phyloP scores from a whole-genome alignment of 140 eudicot species.

The Bidens hawaiensis region DNA sequence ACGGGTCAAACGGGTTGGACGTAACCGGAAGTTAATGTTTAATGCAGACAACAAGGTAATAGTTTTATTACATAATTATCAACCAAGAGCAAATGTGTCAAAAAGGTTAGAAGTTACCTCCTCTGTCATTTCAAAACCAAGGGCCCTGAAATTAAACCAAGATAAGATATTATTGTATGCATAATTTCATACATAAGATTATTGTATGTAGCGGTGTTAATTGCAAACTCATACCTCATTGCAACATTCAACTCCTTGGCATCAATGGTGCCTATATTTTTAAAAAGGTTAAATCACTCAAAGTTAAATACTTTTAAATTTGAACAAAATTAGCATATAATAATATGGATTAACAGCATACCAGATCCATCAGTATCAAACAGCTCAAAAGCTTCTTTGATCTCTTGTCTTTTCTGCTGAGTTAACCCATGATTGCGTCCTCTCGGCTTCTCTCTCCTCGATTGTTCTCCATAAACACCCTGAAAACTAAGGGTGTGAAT shows the following conservation, averaged over 20 bases:
- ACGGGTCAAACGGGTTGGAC: no score
- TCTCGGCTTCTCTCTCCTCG: slow-evolving; percentile 64
- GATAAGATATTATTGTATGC: slow-evolving; percentile 6
- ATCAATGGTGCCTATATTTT: slow-evolving; percentile 76
- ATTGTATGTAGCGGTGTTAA: not conserved
- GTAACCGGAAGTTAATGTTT: no score
- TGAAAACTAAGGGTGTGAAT: no score
- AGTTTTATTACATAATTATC: no score
- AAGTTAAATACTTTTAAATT: not conserved
- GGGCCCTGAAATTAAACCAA: slow-evolving; percentile 63
- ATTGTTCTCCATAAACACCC: slow-evolving; percentile 40
- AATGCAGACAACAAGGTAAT: no score
- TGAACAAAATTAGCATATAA: not conserved
- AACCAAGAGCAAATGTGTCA: not conserved
- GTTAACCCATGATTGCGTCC: slow-evolving; percentile 73
- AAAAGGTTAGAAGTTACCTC: slow-evolving; percentile 49
- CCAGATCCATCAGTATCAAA: slow-evolving; percentile 98
- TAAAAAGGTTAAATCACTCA: slow-evolving; percentile 7
- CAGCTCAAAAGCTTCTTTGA: slow-evolving; percentile 92
- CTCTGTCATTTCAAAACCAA: slow-evolving; percentile 88
- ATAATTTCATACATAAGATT: not conserved
- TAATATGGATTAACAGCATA: slow-evolving; percentile 12
- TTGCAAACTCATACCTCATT: slow-evolving; percentile 59
- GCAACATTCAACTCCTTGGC: slow-evolving; percentile 96
- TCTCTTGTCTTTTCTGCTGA: slow-evolving; percentile 85